These are phyloP conservation scores for Cordyceps tenuipes DNA, from an alignment of 2,329 filamentous ascomycete genomes.

Conservation along the genomic window DNA sequence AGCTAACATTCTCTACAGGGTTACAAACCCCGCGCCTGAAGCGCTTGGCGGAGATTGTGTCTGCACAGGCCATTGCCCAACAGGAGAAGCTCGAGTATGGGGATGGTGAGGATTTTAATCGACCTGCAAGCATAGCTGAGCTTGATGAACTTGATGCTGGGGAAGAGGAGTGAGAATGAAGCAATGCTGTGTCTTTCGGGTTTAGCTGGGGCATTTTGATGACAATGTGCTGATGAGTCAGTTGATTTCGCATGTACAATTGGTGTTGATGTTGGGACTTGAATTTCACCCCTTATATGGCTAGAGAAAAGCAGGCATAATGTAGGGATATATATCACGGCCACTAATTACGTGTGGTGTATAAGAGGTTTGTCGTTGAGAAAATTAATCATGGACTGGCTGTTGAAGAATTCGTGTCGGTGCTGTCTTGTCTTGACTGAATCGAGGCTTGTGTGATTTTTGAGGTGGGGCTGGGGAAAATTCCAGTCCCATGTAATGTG, in stretches of 20 bases:
- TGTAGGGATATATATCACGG: slow-evolving; percentile 1
- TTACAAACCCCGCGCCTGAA: slow-evolving; percentile 93
- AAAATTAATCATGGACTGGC: background rate
- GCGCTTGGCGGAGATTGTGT: slow-evolving; percentile 95
- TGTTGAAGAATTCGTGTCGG: background rate
- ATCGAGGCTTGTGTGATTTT: background rate
- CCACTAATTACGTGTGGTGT: background rate
- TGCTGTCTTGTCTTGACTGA: background rate
- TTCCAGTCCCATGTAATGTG: background rate
- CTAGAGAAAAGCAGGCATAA: slow-evolving; percentile 6
- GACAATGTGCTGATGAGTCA: slow-evolving; percentile 9
- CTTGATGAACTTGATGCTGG: slow-evolving; percentile 38
- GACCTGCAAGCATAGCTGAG: slow-evolving; percentile 41
- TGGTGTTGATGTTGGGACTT: slow-evolving; percentile 11
- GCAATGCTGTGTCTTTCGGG: background rate
- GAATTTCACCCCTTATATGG: slow-evolving; percentile 6
- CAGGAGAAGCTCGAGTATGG: slow-evolving; percentile 71
- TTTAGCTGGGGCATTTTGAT: background rate
- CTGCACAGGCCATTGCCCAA: slow-evolving; percentile 89
- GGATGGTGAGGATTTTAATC: slow-evolving; percentile 37
- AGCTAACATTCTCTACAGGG: slow-evolving; percentile 44
- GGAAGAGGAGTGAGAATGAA: slow-evolving; percentile 16
- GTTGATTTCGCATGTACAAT: slow-evolving; percentile 6
- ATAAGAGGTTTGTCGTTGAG: background rate
- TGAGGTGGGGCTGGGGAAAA: slow-evolving; percentile 2